phyloP scores from a whole-genome alignment of 208 protist species.

The Acanthamoeba healyi region DNA sequence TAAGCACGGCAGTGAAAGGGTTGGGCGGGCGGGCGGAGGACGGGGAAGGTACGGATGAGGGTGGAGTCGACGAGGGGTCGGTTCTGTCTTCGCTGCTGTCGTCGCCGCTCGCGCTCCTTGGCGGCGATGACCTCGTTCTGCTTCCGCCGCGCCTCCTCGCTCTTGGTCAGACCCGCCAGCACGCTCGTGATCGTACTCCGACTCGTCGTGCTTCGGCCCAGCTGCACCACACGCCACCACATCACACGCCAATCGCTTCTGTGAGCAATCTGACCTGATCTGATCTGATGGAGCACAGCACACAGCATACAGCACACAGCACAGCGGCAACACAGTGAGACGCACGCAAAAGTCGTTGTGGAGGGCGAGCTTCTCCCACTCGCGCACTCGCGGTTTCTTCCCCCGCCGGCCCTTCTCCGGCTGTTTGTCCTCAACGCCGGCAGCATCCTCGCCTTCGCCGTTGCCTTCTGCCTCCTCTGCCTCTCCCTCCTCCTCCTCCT shows the following conservation, averaged over 20 bases:
- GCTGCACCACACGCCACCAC: background rate
- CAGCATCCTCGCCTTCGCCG: background rate
- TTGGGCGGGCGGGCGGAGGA: no score
- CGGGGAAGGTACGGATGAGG: background rate
- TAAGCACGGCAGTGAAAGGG: no score
- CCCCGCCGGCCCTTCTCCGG: background rate
- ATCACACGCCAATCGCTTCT: background rate
- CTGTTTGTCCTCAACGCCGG: background rate
- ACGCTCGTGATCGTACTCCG: slow-evolving; percentile 50
- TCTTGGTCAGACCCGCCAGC: slow-evolving; percentile 22
- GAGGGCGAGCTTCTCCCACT: slow-evolving; percentile 37
- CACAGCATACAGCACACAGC: background rate
- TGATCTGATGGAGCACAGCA: background rate
- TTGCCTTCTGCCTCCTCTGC: background rate
- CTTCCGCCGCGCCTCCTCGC: slow-evolving; percentile 49
- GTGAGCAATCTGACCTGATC: background rate
- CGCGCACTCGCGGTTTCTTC: background rate
- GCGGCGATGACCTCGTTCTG: slow-evolving; percentile 24
- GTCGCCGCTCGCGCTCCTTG: slow-evolving; percentile 18
- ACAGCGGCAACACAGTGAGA: no score
- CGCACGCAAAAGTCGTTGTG: slow-evolving; percentile 52
- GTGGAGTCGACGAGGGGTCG: slow-evolving; percentile 6
- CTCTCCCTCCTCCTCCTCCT: background rate
- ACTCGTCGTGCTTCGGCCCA: slow-evolving; percentile 30
- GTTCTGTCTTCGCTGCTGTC: slow-evolving; percentile 40